A percentile compares a stretch with the other conserved stretches of the same genome.
These are phyloP conservation scores for Neofusicoccum ribis DNA, from an alignment of 2,329 filamentous ascomycete genomes.

Conservation along the genomic window DNA sequence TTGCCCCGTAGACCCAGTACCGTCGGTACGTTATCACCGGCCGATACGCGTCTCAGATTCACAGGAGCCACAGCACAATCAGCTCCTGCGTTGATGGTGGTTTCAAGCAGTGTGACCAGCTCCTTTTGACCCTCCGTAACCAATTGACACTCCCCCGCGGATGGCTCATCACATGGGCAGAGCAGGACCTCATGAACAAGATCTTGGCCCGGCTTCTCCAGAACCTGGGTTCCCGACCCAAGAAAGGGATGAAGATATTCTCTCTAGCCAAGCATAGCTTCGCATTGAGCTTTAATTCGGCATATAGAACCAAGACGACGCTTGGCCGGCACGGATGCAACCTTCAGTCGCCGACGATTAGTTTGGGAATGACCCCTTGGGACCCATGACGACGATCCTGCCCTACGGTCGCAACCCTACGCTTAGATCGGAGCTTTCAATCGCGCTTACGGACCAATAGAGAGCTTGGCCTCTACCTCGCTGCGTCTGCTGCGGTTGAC, in stretches of 20 bases:
- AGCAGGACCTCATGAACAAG: no score
- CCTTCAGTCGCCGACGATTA: neutral
- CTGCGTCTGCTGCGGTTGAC: neutral
- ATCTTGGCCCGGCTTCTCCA: neutral
- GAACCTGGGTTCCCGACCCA: neutral
- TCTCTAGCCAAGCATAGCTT: neutral
- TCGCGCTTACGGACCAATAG: neutral
- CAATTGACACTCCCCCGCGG: neutral
- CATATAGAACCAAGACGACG: neutral
- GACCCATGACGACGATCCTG: constrained; percentile 6
- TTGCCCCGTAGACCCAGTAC: neutral
- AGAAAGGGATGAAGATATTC: constrained; percentile 15
- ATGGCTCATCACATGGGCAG: neutral
- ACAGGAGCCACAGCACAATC: neutral
- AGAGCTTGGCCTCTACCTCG: neutral
- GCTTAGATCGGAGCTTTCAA: neutral
- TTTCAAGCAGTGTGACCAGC: neutral
- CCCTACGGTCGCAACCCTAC: neutral
- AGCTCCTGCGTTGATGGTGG: neutral
- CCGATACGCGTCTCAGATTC: neutral
- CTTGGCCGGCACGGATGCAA: constrained; percentile 18
- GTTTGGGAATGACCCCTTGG: constrained; percentile 15
- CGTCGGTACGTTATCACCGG: neutral
- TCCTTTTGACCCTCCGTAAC: neutral
- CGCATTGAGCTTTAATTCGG: constrained; percentile 1